Percentiles rank a stretch among this genome's conserved stretches.
Conservation (phyloP, 495 filamentous ascomycete genomes). For the Podospora pseudoanserina region DNA sequence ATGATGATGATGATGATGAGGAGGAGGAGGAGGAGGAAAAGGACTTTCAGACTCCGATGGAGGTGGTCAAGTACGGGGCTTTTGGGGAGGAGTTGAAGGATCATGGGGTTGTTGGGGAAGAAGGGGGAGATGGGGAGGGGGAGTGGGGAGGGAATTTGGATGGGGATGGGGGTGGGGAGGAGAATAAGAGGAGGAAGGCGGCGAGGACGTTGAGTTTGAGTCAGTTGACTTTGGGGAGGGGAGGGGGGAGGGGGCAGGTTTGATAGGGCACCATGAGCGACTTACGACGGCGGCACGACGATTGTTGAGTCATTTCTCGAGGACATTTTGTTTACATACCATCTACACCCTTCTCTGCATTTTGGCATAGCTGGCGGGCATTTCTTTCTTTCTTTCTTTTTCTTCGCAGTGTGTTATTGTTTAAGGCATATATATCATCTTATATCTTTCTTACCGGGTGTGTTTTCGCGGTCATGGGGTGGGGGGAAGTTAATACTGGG, state of each 20-base stretch:
- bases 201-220: slow-evolving; percentile 49
- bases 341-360: background rate
- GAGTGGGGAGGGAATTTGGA: too few species aligned
- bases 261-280: slow-evolving; percentile 8
- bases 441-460: background rate
- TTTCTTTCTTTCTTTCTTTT: slow-evolving; percentile 1
- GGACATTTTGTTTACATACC: background rate
- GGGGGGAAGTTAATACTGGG: too few species aligned
- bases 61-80: slow-evolving; percentile 43
- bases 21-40: slow-evolving; percentile 29
- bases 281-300: too few species aligned
- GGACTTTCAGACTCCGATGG: slow-evolving; percentile 43
- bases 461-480: background rate
- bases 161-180: slow-evolving; percentile 15
- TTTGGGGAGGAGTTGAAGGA: slow-evolving; percentile 43
- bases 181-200: slow-evolving; percentile 40
- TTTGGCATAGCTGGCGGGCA: background rate
- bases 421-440: background rate
- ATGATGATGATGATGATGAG: slow-evolving; percentile 32
- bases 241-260: slow-evolving; percentile 25
- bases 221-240: slow-evolving; percentile 45
- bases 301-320: too few species aligned
- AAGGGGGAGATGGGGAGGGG: slow-evolving; percentile 14
- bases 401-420: background rate
- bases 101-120: slow-evolving; percentile 21